Base-by-base conservation (phyloP, 495 filamentous ascomycete genomes). In the Aspergillus sparsus region DNA sequence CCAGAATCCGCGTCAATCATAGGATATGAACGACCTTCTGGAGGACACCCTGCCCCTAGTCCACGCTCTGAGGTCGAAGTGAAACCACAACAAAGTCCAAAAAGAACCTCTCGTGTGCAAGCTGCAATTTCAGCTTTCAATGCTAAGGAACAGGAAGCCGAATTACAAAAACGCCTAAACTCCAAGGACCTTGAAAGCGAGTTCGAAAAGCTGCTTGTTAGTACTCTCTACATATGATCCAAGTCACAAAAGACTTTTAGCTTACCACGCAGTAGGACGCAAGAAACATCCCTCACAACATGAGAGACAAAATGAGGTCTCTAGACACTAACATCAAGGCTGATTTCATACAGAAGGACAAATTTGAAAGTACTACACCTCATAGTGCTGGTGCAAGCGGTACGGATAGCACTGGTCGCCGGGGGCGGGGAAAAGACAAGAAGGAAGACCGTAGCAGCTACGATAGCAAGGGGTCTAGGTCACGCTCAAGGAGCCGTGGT, bases 281-380 rank as follows among this genome's bases (percentile, higher is more conserved):
- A 33, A 82, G 92, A 57, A 95, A 97, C 68, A 92, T 98, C 53
- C 93, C 94, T 16, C 88, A 94, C 63, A 89, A 96, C 60, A 92
- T 96, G 80, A 83, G 92, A 54, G 88, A 93, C 68, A 92, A 92
- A 74, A 97, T 98, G 91, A 85, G 94, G 33, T 91, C 85, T 34
- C 77, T 98, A 51, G 90, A 91, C 55, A 84, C 88, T 56, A 89
- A 88, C 32, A 91, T 98, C 73, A 98, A 98, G 74, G 88, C 88
- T 62, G 92, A 98, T 61, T 96, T 98, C 62, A 91, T 98, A 66
- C 84, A 87, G 60, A 91, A 96, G 67, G 89, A 97, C 67, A 89
- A 86, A 74, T 84, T 85, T 0, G 88, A 89, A 62, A 87, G 77
- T 49, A 65, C 53, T n/a, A 70, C 74, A 5, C 72, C 77, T 9